Evolutionary conservation across 495 filamentous ascomycete species (phyloP), one percentile per base, ranked within the genome.

Genomic region (Hyaloscypha variabilis): DNA sequence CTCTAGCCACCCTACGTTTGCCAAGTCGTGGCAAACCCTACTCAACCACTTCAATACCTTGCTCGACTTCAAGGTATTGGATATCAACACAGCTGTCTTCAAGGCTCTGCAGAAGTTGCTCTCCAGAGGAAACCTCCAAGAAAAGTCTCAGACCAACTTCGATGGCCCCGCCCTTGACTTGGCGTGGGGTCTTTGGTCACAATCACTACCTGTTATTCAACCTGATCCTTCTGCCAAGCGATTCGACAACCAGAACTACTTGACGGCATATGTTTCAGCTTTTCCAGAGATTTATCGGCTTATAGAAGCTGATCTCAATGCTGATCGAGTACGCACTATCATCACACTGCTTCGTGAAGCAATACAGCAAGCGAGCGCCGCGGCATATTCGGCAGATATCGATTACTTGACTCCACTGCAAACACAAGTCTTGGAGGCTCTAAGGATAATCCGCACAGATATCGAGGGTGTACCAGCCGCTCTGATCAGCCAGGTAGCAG

Each of bases 391-490:
- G 36, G 87, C 86, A 36, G 95, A 97, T 76, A 80, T 93, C n/a
- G 94, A 97, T 58, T 87, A 87, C 62, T 82, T 91, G 64, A 97
- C 93, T 1, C 83, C 86, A 10, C 74, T 99, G 8, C 95, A 99
- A 72, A 83, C 76, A 13, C 81, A 89, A 67, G 87, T 94, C 19
- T 76, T 95, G 17, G 87, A 92, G 25, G 88, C 85, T 46, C 78
- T 96, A 46, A 89, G 88, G 69, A 82, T 84, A 49, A 83, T 97
- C 19, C 88, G 89, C 30, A 85, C 84, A 2, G 90, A 94, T 58
- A 78, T 89, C 25, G 76, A 81, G 5, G 87, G 85, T 2, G 88
- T 89, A 0, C 87, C 93, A 24, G 82, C 88, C 6, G 82, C 85
- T 4, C 79, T 96, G 62, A 82, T 96, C 59, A 76, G 79, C 39